Evolutionary conservation across 2,329 filamentous ascomycete genomes (phyloP), one percentile per base, ranked within the genome.

Genomic region (Coniochaeta pulveracea): DNA sequence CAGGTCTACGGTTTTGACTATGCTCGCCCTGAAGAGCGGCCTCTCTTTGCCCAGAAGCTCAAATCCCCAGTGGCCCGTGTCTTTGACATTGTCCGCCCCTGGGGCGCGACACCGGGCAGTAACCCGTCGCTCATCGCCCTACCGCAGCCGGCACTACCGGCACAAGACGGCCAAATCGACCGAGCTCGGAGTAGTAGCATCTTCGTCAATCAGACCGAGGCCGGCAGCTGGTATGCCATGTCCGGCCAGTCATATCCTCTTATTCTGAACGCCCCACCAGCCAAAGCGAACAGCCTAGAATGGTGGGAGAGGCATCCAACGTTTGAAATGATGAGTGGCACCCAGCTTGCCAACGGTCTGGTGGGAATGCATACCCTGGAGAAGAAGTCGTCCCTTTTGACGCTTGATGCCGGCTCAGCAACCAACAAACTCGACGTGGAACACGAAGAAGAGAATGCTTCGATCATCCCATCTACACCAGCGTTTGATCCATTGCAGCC

Each of bases 201-300:
- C 1, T 93, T 91, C 49, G 69, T 96, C 38, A 94, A 95, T 51
- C 80, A 80, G 44, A 95, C 88, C 2, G 74, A 82, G 36, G 64
- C 67, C n/a, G 89, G 88, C 19, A 82, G 83, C 39, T 96, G 89
- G 86, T 98, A 89, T 54, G 91, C 88, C 19, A 70, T 96, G 58
- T 95, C 89, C 2, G 89, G 93, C 37, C 69, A 67, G 25, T 76
- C 76, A 7, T 96, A 95, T 46, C 91, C 91, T 4, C 69, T 89
- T 8, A 85, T 94, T 18, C 80, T 88, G 15, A 74, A 85, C 34
- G 78, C 68, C 0, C 66, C 68, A 0, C 41, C 50, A 3, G 72
- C 61, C 15, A 59, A 56, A 41, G 60, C 64, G 26, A 60, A 60
- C 43, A 56, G 47, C 10, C 49, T 54, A 6, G 61, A 61, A 18